Evolutionary conservation across 305 asterid genomes (phyloP), one percentile per base, ranked within the genome.

Genomic region (Fraxinus ornus): DNA sequence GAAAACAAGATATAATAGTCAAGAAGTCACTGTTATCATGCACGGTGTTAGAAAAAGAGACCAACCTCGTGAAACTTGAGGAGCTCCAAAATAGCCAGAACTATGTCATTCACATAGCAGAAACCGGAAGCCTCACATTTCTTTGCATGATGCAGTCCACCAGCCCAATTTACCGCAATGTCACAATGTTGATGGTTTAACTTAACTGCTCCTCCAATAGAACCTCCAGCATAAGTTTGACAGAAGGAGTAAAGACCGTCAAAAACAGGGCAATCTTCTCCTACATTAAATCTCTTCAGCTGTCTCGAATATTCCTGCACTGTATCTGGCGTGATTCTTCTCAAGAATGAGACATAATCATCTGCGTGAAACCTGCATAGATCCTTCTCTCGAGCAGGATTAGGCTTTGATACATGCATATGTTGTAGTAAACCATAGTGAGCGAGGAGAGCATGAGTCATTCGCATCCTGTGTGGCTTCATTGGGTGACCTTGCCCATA

Each of bases 381-480:
- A 22, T 60, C 70, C 70, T 60, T 60, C 30, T 60, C 70, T 60
- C 70, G 70, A 60, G 70, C 70, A 22, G 70, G 70, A 60, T 60
- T 60, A 60, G 70, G 70, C 70, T 60, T 60, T 30, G 21, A 60
- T 21, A 60, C 70, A 60, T 60, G 30, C 70, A 60, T 60, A 60
- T 60, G 70, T 21, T 60, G 70, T 22, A 60, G 70, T 60, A 60
- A 60, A n/a, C 70, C 70, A 60, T 60, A 60, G 13, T 60, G 70
- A n/a, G 70, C 28, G 70, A 60, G 70, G 70, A 60, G 70, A 60
- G 70, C 70, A 60, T 60, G 70, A 60, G 70, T 60, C 70, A 60
- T 60, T 60, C 70, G 70, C 70, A 60, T 60, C 70, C 70, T 60
- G 70, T 60, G 70, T 21, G 70, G 70, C 70, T 60, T 60, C 70